phyloP scores from a whole-genome alignment of 768 basidiomycete species.

The Kwoniella pini region DNA sequence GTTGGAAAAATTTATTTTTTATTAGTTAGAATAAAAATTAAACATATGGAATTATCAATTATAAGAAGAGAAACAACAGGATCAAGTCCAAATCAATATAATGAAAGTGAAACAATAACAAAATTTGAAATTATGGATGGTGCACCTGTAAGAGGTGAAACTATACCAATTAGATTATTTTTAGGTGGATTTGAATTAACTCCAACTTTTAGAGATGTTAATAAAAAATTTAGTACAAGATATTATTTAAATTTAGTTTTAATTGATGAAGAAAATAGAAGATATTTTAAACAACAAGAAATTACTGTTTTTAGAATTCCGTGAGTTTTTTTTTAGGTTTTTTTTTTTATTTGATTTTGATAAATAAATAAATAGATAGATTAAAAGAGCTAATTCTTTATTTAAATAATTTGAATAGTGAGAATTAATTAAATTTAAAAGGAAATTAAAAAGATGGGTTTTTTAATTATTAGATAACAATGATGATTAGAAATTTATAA shows the following conservation, averaged over 20 bases:
- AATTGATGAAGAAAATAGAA: constrained; percentile 95
- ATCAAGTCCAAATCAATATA: constrained; percentile 97
- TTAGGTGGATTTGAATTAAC: constrained; percentile 97
- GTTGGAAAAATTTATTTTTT: constrained; percentile 99
- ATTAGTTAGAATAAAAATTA: constrained; percentile 96
- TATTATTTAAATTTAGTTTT: constrained; percentile 97
- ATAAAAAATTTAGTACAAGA: constrained; percentile 97
- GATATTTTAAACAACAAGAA: constrained; percentile 98
- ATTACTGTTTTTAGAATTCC: constrained; percentile 90
- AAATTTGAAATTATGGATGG: constrained; percentile 99
- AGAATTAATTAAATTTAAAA: too few relatives aligned
- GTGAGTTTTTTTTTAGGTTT: too few relatives aligned
- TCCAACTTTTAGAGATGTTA: constrained; percentile 97
- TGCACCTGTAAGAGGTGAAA: constrained; percentile 96
- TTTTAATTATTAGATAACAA: too few relatives aligned
- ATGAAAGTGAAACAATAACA: constrained; percentile 97
- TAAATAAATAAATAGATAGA: too few relatives aligned
- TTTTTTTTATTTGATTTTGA: too few relatives aligned
- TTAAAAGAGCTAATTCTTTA: too few relatives aligned
- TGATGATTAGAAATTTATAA: too few relatives aligned
- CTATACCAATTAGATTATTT: constrained; percentile 96
- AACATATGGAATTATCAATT: constrained; percentile 98
- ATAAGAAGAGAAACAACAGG: constrained; percentile 97
- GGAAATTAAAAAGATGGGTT: too few relatives aligned
- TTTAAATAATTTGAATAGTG: too few relatives aligned